Evolutionary conservation across 2,329 filamentous ascomycete genomes (phyloP).

Genomic region (Tolypocladium album): DNA sequence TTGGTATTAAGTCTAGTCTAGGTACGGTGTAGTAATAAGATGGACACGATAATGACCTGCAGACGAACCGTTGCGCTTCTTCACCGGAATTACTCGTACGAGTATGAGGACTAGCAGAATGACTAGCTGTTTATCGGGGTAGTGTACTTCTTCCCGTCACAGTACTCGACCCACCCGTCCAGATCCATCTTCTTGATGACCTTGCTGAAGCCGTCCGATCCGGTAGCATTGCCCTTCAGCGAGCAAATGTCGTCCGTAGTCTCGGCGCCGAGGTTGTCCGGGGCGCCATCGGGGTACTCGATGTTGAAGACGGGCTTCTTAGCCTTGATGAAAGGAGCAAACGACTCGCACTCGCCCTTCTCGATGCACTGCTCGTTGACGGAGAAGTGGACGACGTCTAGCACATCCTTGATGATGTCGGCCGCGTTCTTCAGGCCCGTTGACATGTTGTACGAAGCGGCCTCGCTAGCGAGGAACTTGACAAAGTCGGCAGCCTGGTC

Average conservation of each 20-base stretch:
- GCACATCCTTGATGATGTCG: slow-evolving; percentile 39
- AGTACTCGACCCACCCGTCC: slow-evolving; percentile 52
- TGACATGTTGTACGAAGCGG: slow-evolving; percentile 42
- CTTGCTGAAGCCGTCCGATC: slow-evolving; percentile 45
- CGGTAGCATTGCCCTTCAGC: slow-evolving; percentile 21
- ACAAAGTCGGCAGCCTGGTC: slow-evolving; percentile 48
- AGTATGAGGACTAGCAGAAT: neutral
- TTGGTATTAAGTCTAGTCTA: neutral
- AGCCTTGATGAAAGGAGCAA: slow-evolving; percentile 44
- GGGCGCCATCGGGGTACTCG: slow-evolving; percentile 51
- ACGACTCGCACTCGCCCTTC: slow-evolving; percentile 48
- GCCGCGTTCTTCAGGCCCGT: slow-evolving; percentile 61
- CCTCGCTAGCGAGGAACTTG: slow-evolving; percentile 45
- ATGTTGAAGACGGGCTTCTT: slow-evolving; percentile 64
- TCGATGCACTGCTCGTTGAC: slow-evolving; percentile 62
- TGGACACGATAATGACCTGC: neutral
- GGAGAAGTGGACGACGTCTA: slow-evolving; percentile 47
- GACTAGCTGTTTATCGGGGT: slow-evolving; percentile 7
- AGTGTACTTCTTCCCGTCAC: slow-evolving; percentile 23
- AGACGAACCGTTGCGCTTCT: too few species aligned
- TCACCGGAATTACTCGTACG: too few species aligned
- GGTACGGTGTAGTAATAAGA: neutral
- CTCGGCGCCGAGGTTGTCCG: slow-evolving; percentile 20
- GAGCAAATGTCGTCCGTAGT: slow-evolving; percentile 33
- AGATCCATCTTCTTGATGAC: slow-evolving; percentile 56